Percentiles rank a stretch among this genome's conserved stretches.
These are phyloP conservation scores for Tillandsia fasciculata DNA, from an alignment of 176 grass and related monocot genomes.

Conservation along the genomic window DNA sequence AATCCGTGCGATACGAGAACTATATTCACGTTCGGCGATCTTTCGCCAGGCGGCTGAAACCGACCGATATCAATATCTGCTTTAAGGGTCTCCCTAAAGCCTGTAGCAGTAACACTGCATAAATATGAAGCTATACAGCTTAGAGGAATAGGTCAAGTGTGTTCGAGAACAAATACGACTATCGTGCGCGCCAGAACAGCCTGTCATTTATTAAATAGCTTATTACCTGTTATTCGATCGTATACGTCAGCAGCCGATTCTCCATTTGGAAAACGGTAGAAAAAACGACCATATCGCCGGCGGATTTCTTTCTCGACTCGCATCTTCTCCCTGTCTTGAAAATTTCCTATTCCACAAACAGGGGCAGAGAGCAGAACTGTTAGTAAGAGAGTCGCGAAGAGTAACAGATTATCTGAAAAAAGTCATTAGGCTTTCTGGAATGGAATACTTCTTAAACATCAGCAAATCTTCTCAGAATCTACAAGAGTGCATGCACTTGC, in stretches of 20 bases:
- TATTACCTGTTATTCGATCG: slow-evolving; percentile 51
- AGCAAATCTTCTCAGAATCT: too few species aligned
- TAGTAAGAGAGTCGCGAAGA: not conserved
- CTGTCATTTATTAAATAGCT: not conserved
- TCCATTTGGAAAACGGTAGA: slow-evolving; percentile 64
- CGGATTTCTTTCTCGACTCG: slow-evolving; percentile 48
- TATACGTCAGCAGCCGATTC: slow-evolving; percentile 79
- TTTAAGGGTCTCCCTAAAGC: slow-evolving; percentile 60
- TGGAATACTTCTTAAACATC: too few species aligned
- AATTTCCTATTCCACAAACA: slow-evolving; percentile 41
- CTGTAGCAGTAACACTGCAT: slow-evolving; percentile 46
- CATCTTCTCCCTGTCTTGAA: slow-evolving; percentile 60
- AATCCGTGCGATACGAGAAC: slow-evolving; percentile 59
- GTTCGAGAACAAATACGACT: not conserved
- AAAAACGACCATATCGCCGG: slow-evolving; percentile 49
- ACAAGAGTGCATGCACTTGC: too few species aligned
- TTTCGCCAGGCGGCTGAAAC: slow-evolving; percentile 38
- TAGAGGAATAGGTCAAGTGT: slow-evolving; percentile 10
- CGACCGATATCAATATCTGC: slow-evolving; percentile 58
- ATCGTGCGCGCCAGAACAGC: not conserved
- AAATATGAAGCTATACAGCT: slow-evolving; percentile 29
- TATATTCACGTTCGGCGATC: slow-evolving; percentile 45
- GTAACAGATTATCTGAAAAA: not conserved
- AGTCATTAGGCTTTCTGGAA: not conserved
- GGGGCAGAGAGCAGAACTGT: too few species aligned